These are phyloP conservation scores for Aspergillus kassunensis DNA, from an alignment of 495 filamentous ascomycete species.

Conservation along the genomic window DNA sequence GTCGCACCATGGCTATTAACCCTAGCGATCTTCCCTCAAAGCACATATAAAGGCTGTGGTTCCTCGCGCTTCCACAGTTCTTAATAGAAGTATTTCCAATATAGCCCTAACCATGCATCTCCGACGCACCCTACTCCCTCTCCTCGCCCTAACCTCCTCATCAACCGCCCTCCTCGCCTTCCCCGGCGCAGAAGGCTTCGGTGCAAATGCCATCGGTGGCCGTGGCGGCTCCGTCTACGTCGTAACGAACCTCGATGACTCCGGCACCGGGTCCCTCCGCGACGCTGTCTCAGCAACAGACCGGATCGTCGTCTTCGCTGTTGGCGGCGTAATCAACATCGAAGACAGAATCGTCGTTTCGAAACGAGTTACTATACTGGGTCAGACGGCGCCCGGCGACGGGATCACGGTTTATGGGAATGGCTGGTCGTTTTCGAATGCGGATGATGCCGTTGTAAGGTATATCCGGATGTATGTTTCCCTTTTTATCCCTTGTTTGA, in stretches of 20 bases:
- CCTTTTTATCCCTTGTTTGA: neutral
- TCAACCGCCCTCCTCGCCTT: constrained; percentile 14
- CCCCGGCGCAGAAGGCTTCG: constrained; percentile 18
- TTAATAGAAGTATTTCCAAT: too few species aligned
- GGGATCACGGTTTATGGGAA: constrained; percentile 20
- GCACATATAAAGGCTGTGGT: too few species aligned
- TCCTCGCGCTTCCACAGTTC: too few species aligned
- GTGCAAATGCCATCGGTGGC: constrained; percentile 16
- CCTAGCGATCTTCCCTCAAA: too few species aligned
- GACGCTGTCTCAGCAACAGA: constrained; percentile 15
- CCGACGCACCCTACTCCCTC: neutral
- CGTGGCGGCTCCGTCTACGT: constrained; percentile 16
- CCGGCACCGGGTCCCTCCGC: constrained; percentile 15
- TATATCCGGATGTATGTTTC: constrained; percentile 18
- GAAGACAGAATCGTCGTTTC: constrained; percentile 17
- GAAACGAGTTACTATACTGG: constrained; percentile 17
- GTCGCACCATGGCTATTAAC: too few species aligned
- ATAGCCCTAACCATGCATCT: constrained; percentile 6
- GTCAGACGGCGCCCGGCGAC: constrained; percentile 18
- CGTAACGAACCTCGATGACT: constrained; percentile 16
- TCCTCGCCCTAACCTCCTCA: constrained; percentile 2
- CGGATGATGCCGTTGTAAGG: constrained; percentile 16
- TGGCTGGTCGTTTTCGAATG: constrained; percentile 20
- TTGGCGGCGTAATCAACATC: constrained; percentile 18
- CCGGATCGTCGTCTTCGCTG: constrained; percentile 17